Percentiles rank a stretch among this genome's conserved stretches.
phyloP scores from a whole-genome alignment of 441 rosid species.

The Cnidoscolus chayamansa region DNA sequence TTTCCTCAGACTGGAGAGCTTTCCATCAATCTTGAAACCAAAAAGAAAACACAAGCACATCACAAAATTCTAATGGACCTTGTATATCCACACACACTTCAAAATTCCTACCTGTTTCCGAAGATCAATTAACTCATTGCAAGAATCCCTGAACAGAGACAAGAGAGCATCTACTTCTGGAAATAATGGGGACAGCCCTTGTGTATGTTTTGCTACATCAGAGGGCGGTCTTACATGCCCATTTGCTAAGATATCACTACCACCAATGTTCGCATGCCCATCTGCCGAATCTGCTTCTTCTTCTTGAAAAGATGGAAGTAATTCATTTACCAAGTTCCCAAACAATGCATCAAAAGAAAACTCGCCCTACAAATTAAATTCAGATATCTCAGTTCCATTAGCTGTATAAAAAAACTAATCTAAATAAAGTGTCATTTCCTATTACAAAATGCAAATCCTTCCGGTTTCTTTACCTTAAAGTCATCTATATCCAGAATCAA shows the following conservation, averaged over 20 bases:
- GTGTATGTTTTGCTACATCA: constrained; percentile 52
- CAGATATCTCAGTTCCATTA: neutral
- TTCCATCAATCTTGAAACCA: constrained; percentile 78
- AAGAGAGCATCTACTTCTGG: constrained; percentile 92
- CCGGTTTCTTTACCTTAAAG: constrained; percentile 64
- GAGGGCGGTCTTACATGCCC: constrained; percentile 60
- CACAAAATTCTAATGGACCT: constrained; percentile 5
- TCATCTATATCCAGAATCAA: constrained; percentile 86
- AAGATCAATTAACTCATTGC: constrained; percentile 86
- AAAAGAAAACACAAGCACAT: constrained; percentile 15
- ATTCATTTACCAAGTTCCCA: constrained; percentile 84
- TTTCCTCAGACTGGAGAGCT: constrained; percentile 78
- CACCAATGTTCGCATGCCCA: constrained; percentile 55
- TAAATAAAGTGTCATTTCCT: neutral
- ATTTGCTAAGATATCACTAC: constrained; percentile 62
- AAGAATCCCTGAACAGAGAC: constrained; percentile 85
- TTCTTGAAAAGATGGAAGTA: constrained; percentile 79
- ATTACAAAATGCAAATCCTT: neutral
- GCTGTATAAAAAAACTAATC: neutral
- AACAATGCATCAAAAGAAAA: constrained; percentile 95
- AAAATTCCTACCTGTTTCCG: constrained; percentile 60
- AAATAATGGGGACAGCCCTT: constrained; percentile 64
- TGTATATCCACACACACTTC: constrained; percentile 6
- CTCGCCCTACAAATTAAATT: constrained; percentile 63
- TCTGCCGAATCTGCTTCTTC: constrained; percentile 72